Evolutionary conservation across 2,329 filamentous ascomycete species (phyloP), one percentile per base, ranked within the genome.

Genomic region (Colletotrichum lentis): DNA sequence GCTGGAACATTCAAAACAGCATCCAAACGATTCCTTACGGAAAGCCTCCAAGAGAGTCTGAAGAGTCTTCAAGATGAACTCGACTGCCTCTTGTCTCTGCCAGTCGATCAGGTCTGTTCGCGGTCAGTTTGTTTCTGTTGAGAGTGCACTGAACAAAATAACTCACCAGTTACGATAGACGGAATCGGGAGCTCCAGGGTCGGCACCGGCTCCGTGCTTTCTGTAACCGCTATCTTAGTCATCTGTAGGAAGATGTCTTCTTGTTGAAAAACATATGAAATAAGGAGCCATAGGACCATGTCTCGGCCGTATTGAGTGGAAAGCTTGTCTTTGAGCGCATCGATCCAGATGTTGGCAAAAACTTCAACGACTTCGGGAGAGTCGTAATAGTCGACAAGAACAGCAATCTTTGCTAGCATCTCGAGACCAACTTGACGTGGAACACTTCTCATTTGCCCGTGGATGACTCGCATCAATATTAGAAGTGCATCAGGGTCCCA

Each of bases 341-440:
- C 46, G 1, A 76, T 46, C 74, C 73, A 76, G 0, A 63, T n/a
- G 0, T 50, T 41, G 0, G 16, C 20, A 12, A 73, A 65, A 3
- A 72, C 8, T 11, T 74, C 71, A 1, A 71, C 24, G 2, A 47
- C 64, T 31, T 77, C 76, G 31, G 74, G 71, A 37, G 73, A 76
- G 4, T 75, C 58, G 16, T 76, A 76, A 35, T 77, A 76, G n/a
- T 77, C 74, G 1, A 77, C 73, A 3, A 77, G 59, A 6, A 74
- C 71, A 0, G 75, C 74, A 8, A 77, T 62, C 31, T 76, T 74
- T 2, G 74, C 71, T 0, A 76, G 55, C 27, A 69, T 73, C 24
- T 76, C 73, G 1, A 75, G 63, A 0, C 53, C 59, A 8, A 77
- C 39, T 0, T 3, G 27, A 1, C 64, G 64, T 0, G 76, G 74